A percentile compares a stretch with the other conserved stretches of the same genome.
Conservation (phyloP, 169 alveolate genomes). For the Eimeria tenella region DNA sequence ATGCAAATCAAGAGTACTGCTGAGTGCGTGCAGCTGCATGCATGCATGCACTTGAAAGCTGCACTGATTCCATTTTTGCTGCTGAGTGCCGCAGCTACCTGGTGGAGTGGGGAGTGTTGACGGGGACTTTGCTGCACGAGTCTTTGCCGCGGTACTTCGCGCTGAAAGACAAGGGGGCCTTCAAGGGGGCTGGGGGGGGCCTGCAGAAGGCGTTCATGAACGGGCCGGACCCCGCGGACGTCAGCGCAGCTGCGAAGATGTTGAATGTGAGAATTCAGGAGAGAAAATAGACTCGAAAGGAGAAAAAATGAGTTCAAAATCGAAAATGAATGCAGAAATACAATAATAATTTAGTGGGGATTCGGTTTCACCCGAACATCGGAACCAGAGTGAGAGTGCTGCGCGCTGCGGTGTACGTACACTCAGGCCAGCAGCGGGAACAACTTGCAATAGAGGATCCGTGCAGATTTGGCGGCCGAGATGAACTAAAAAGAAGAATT, state of each 20-base stretch:
- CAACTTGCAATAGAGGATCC: neutral
- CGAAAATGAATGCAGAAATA: no score
- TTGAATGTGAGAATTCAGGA: neutral
- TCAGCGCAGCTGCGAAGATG: slow-evolving; percentile 59
- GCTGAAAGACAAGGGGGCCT: slow-evolving; percentile 78
- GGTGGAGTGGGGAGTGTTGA: slow-evolving; percentile 80
- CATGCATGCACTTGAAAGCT: neutral
- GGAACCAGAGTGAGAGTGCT: no score
- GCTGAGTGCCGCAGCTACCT: slow-evolving; percentile 72
- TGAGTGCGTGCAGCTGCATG: neutral
- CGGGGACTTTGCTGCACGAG: slow-evolving; percentile 77
- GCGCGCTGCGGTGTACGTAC: neutral
- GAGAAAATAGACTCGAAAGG: neutral
- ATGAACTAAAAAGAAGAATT: neutral
- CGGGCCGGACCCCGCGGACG: slow-evolving; percentile 46
- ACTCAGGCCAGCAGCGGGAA: slow-evolving; percentile 53
- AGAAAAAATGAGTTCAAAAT: no score
- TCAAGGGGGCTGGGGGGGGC: slow-evolving; percentile 78
- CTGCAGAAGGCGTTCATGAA: slow-evolving; percentile 74
- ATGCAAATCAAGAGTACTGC: no score
- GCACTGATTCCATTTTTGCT: neutral
- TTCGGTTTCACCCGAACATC: no score
- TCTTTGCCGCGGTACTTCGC: slow-evolving; percentile 63
- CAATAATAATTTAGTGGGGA: no score
- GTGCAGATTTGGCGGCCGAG: neutral